Evolutionary conservation across 345 rosid species (phyloP).

Genomic region (Physaria fendleri): DNA sequence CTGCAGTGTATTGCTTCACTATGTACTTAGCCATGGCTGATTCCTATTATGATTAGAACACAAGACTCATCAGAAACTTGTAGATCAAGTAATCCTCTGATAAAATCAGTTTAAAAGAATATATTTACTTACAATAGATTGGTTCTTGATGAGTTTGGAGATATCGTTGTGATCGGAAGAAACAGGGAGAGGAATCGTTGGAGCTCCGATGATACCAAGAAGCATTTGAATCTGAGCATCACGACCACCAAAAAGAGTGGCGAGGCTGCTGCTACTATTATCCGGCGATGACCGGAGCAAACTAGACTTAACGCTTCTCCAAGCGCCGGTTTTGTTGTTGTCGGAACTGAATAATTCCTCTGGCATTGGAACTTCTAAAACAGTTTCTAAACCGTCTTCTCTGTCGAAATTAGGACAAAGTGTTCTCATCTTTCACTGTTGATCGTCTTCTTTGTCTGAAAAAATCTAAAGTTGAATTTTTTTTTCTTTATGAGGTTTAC

Average conservation of each 20-base stretch:
- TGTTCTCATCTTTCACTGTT: conserved; percentile 60
- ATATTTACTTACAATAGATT: conserved; percentile 27
- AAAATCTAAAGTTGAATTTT: too few relatives aligned
- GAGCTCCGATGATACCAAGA: conserved; percentile 35
- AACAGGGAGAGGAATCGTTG: conserved; percentile 26
- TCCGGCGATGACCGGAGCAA: conserved; percentile 30
- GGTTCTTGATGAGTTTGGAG: conserved; percentile 31
- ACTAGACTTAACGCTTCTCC: conserved; percentile 31
- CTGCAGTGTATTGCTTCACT: too few relatives aligned
- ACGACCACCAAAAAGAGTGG: conserved; percentile 21
- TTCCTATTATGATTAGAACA: too few relatives aligned
- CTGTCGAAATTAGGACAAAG: conserved; percentile 75
- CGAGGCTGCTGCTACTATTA: conserved; percentile 11
- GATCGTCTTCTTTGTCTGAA: too few relatives aligned
- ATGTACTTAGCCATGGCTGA: too few relatives aligned
- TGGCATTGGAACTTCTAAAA: conserved; percentile 82
- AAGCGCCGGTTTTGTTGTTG: conserved; percentile 25
- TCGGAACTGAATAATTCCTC: conserved; percentile 60
- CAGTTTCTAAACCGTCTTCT: conserved; percentile 79
- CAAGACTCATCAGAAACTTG: too few relatives aligned
- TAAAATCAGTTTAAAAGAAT: not conserved
- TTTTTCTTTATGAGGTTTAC: conserved; percentile 3
- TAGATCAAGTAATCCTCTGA: too few relatives aligned
- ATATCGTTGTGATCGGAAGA: conserved; percentile 22
- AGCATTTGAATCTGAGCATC: conserved; percentile 36